Evolutionary conservation across 2,329 filamentous ascomycete species (phyloP).

Genomic region (Niveomyces coronatus): DNA sequence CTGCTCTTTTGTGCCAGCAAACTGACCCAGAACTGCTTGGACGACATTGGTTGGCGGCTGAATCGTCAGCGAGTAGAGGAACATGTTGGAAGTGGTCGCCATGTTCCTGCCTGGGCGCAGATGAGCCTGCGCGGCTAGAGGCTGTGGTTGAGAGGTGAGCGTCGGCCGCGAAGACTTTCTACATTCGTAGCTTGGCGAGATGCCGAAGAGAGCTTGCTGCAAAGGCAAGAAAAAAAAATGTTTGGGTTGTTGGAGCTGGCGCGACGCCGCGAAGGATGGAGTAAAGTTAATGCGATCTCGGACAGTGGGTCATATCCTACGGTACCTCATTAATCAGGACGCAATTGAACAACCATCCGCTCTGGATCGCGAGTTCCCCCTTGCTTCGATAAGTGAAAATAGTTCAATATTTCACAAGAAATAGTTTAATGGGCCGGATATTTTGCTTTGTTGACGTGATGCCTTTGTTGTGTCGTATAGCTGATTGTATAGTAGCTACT

Average conservation of each 20-base stretch:
- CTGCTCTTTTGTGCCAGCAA: conserved; percentile 92
- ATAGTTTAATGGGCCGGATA: no score
- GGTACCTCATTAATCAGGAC: no score
- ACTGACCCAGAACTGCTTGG: conserved; percentile 88
- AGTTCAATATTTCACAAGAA: no score
- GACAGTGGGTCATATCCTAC: conserved; percentile 2
- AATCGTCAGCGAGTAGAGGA: conserved; percentile 94
- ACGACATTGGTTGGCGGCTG: conserved; percentile 84
- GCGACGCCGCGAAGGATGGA: conserved; percentile 2
- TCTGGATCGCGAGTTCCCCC: no score
- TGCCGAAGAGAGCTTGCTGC: conserved; percentile 5
- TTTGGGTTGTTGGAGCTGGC: conserved; percentile 1
- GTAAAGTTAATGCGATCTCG: conserved; percentile 11
- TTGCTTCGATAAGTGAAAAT: neutral
- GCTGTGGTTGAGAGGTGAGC: conserved; percentile 6
- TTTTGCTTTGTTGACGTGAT: no score
- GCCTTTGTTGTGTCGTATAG: no score
- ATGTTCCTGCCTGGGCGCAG: conserved; percentile 46
- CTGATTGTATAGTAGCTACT: no score
- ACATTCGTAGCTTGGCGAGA: conserved; percentile 9
- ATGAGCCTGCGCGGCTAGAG: conserved; percentile 8
- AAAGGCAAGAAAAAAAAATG: conserved; percentile 9
- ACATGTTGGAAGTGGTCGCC: conserved; percentile 98
- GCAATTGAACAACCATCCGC: no score
- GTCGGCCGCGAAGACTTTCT: conserved; percentile 8